These are phyloP conservation scores for Calvatia gigantea DNA, from an alignment of 768 basidiomycete genomes.

Conservation along the genomic window DNA sequence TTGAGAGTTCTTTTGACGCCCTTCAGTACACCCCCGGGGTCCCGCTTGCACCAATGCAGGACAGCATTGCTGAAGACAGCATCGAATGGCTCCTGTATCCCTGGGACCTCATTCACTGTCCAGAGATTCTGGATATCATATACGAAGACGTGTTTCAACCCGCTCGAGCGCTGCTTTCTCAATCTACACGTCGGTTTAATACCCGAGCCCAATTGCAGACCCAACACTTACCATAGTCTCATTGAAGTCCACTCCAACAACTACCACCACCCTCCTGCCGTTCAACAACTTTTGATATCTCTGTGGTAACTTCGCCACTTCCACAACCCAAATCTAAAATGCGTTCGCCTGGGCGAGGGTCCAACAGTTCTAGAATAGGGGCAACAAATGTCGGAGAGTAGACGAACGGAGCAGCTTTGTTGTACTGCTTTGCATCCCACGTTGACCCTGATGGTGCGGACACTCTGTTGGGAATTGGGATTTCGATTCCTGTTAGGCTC, in stretches of 20 bases:
- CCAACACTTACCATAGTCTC: conserved; percentile 62
- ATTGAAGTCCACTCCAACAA: conserved; percentile 70
- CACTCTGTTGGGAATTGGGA: neutral
- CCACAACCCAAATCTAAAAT: conserved; percentile 83
- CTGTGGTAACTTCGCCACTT: conserved; percentile 70
- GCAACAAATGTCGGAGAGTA: conserved; percentile 51
- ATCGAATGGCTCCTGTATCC: conserved; percentile 48
- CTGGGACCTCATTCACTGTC: conserved; percentile 29
- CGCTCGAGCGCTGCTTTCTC: conserved; percentile 21
- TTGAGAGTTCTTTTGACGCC: conserved; percentile 61
- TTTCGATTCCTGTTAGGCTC: neutral
- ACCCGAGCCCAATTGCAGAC: neutral
- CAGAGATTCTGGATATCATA: conserved; percentile 51
- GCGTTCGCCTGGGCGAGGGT: conserved; percentile 61
- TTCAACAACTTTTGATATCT: conserved; percentile 51
- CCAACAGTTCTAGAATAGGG: conserved; percentile 56
- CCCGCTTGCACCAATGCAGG: conserved; percentile 82
- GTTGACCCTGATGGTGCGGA: neutral
- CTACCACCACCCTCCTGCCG: conserved; percentile 41
- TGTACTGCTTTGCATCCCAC: conserved; percentile 63
- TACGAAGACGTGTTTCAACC: conserved; percentile 43
- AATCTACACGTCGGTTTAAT: conserved; percentile 7
- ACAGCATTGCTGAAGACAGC: conserved; percentile 79
- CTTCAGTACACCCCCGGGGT: conserved; percentile 63
- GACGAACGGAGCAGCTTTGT: conserved; percentile 64